These are phyloP conservation scores for Nitzschia palea DNA, from an alignment of 108 stramenopile species.

Conservation along the genomic window DNA sequence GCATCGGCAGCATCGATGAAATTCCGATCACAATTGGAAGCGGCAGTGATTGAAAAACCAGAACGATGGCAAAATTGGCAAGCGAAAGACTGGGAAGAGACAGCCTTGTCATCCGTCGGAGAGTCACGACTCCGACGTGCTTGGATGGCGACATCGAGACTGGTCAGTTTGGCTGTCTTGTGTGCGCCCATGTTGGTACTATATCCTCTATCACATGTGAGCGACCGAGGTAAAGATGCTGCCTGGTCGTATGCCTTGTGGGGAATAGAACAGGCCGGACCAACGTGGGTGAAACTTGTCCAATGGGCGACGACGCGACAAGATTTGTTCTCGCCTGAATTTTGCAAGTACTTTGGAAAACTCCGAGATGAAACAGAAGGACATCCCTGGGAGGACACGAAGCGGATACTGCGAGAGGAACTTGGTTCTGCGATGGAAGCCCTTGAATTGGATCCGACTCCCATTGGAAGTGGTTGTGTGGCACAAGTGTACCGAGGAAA, in stretches of 20 bases:
- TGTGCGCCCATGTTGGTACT: slow-evolving; percentile 43
- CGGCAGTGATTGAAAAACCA: slow-evolving; percentile 35
- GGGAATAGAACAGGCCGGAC: slow-evolving; percentile 88
- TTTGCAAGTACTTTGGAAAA: slow-evolving; percentile 81
- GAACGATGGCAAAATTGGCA: slow-evolving; percentile 47
- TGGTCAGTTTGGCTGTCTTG: slow-evolving; percentile 38
- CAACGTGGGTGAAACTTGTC: slow-evolving; percentile 87
- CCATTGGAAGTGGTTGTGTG: slow-evolving; percentile 88
- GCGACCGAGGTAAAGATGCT: slow-evolving; percentile 22
- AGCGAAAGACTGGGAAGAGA: slow-evolving; percentile 51
- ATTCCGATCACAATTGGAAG: slow-evolving; percentile 28
- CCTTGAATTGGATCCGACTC: slow-evolving; percentile 44
- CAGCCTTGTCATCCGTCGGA: slow-evolving; percentile 52
- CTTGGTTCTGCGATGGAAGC: slow-evolving; percentile 56
- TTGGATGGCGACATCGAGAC: slow-evolving; percentile 42
- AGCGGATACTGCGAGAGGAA: slow-evolving; percentile 54
- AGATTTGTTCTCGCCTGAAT: slow-evolving; percentile 84
- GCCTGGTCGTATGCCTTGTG: slow-evolving; percentile 83
- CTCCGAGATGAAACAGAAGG: slow-evolving; percentile 84
- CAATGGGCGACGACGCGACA: slow-evolving; percentile 92
- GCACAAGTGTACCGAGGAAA: slow-evolving; percentile 87
- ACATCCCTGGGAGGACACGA: slow-evolving; percentile 75
- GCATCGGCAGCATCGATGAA: slow-evolving; percentile 25
- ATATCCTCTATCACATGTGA: slow-evolving; percentile 43
- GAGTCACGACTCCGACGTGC: slow-evolving; percentile 32